Base-by-base conservation (phyloP, 768 basidiomycete species). In the Tulasnella sp. region DNA sequence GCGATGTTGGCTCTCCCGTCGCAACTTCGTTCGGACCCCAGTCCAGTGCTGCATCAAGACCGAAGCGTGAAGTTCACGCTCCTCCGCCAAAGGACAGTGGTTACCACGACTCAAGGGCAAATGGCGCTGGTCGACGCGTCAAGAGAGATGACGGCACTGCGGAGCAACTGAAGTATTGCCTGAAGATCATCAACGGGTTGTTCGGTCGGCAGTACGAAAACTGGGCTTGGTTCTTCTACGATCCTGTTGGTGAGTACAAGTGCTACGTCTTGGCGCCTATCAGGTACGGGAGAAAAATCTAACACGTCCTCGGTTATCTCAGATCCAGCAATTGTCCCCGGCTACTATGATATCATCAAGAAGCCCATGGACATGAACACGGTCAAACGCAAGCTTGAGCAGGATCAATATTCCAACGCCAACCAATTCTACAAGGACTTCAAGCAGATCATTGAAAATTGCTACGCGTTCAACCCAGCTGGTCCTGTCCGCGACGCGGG, bases 1-100 rank as follows among this genome's bases (percentile, higher is more conserved):
- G 95, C 70, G 93, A 94, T 6, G 83, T 55, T 15, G 23, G 37
- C n/a, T 71, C 67, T 48, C 37, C 77, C 37, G 67, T 70, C 37
- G 61, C 61, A 15, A 67, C 29, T 35, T 67, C 61, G 26, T 67
- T 67, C 32, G 71, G 37, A 20, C 42, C 79, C n/a, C 55, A 26
- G 29, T 29, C 61, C 20, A 67, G 32, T 32, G 83, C 83, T 48
- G 81, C 76, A 26, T 35, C 81, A 32, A 91, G 98, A n/a, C 97
- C 97, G 1, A 99, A 98, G 86, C 93, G 98, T 75, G 98, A 99
- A 84, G 96, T 98, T 39, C 97, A 98, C 82, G 94, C 97, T 4
- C 97, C 96, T 15, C 92, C 95, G 29, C 91, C 95, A 0, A 96
- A 95, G 84, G 97, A 98, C 82, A 84, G 96, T 13, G 89, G 92